Evolutionary conservation across 2,329 filamentous ascomycete species (phyloP).

Genomic region (Calcarisporium arbuscula): DNA sequence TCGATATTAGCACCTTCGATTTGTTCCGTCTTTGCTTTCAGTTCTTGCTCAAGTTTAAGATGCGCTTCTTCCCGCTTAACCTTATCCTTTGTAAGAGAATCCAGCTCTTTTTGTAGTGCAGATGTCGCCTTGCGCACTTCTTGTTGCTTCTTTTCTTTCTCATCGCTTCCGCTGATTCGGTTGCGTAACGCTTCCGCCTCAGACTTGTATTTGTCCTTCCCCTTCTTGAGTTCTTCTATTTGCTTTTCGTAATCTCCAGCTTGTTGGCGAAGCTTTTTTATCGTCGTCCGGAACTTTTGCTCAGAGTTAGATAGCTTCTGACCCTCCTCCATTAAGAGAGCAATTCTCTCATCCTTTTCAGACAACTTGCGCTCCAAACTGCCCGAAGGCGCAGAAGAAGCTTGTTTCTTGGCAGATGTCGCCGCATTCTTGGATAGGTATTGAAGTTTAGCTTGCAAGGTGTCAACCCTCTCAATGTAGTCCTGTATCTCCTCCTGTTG

Average conservation of each 20-base stretch:
- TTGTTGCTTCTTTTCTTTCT: slow-evolving; percentile 48
- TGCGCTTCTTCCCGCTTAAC: slow-evolving; percentile 58
- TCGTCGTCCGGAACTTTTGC: slow-evolving; percentile 72
- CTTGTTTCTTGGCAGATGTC: slow-evolving; percentile 65
- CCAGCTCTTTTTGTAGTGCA: slow-evolving; percentile 33
- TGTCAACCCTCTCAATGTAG: slow-evolving; percentile 86
- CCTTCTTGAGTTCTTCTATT: slow-evolving; percentile 51
- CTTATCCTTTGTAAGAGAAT: slow-evolving; percentile 41
- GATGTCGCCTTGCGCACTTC: slow-evolving; percentile 48
- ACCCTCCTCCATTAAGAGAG: slow-evolving; percentile 84
- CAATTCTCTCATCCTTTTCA: slow-evolving; percentile 87
- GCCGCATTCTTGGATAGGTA: slow-evolving; percentile 78
- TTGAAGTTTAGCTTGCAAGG: slow-evolving; percentile 82
- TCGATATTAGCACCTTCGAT: slow-evolving; percentile 60
- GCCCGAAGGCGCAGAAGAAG: slow-evolving; percentile 54
- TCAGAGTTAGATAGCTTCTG: slow-evolving; percentile 82
- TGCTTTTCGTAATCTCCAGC: slow-evolving; percentile 60
- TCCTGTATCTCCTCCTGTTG: slow-evolving; percentile 77
- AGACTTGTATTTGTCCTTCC: slow-evolving; percentile 50
- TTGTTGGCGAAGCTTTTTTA: slow-evolving; percentile 72
- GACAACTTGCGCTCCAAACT: slow-evolving; percentile 72
- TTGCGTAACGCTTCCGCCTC: slow-evolving; percentile 42
- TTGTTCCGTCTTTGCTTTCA: slow-evolving; percentile 60
- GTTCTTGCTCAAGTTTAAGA: slow-evolving; percentile 60
- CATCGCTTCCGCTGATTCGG: slow-evolving; percentile 42